Evolutionary conservation across 2,329 filamentous ascomycete genomes (phyloP), one percentile per base, ranked within the genome.

Genomic region (Penicillium sp.): DNA sequence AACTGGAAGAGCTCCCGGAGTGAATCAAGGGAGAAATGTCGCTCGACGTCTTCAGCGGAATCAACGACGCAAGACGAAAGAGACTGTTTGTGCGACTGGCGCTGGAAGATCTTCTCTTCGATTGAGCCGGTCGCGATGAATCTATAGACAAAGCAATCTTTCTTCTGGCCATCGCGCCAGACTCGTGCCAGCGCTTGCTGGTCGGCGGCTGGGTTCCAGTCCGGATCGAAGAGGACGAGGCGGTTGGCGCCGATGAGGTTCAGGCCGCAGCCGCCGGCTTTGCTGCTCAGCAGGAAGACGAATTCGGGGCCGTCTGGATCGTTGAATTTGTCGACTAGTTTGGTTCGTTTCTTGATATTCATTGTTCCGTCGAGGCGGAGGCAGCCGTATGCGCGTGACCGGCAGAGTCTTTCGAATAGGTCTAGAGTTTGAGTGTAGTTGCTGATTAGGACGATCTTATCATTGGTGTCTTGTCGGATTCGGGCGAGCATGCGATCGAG

Each of bases 91-190:
- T 99, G 95, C 0, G 89, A 95, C 66, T 99, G 93, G 9, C 95
- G 86, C 71, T 99, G 93, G 75, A 99, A 99, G 60, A 99, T 96
- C 75, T 99, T 99, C 72, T 99, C 93, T 67, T 99, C 93, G 54
- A 99, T 99, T 0, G 91, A 96, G 3, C 93, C 93, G 0, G 95
- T 97, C 0, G 91, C 88, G 62, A 99, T 99, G 74, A 99, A 99
- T n/a, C 93, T 88, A 70, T 99, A 99, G 13, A 99, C 93, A 63
- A 99, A 99, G 65, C 93, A 99, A 65, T 99, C 93, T 67, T 99
- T 99, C 79, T 95, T 97, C 71, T 99, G 93, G 0, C 93, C 93
- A 63, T 99, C 93, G 77, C 93, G 88, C 93, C 93, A 99, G 16
- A 99, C 93, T 76, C 93, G 88, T 30, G 93, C 93, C 27, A 99